Percentiles rank a stretch among this genome's conserved stretches.
These are phyloP conservation scores for Cladobotryum mycophilum DNA, from an alignment of 2,329 filamentous ascomycete genomes.

Conservation along the genomic window DNA sequence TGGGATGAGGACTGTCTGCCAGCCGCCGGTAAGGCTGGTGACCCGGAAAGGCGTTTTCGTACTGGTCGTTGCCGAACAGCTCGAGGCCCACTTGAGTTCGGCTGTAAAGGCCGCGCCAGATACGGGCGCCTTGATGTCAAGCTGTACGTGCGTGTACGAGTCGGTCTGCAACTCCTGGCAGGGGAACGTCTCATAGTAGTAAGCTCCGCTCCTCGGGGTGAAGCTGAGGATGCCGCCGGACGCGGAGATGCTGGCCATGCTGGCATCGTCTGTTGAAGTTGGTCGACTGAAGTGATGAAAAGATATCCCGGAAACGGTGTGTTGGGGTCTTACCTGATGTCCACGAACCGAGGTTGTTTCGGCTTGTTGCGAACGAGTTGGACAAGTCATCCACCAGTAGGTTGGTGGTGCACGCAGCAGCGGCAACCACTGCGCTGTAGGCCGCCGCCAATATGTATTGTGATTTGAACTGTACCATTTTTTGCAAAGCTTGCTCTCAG, in stretches of 20 bases:
- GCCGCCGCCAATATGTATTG: conserved; percentile 12
- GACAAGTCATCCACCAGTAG: conserved; percentile 29
- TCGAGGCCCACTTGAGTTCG: conserved; percentile 34
- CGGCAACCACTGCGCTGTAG: conserved; percentile 12
- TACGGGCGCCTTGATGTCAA: conserved; percentile 18
- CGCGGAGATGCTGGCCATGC: conserved; percentile 37
- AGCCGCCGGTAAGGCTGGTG: conserved; percentile 41
- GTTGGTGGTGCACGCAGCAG: conserved; percentile 21
- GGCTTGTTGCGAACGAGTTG: conserved; percentile 24
- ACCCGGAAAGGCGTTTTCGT: conserved; percentile 39
- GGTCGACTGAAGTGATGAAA: conserved; percentile 5
- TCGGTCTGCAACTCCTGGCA: conserved; percentile 40
- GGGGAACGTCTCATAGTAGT: conserved; percentile 48
- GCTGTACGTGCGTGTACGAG: conserved; percentile 40
- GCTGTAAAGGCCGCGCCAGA: conserved; percentile 20
- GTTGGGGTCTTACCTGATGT: conserved; percentile 27
- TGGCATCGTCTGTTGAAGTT: conserved; percentile 38
- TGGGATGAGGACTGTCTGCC: conserved; percentile 45
- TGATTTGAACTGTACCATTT: conserved; percentile 14
- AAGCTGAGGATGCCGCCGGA: conserved; percentile 41
- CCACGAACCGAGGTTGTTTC: conserved; percentile 28
- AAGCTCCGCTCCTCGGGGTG: conserved; percentile 40
- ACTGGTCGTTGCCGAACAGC: conserved; percentile 34
- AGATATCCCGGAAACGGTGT: not conserved
- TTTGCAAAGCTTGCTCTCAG: not conserved